These are phyloP conservation scores for Pleurotus salmoneostramineus DNA, from an alignment of 768 basidiomycete genomes.

Conservation along the genomic window DNA sequence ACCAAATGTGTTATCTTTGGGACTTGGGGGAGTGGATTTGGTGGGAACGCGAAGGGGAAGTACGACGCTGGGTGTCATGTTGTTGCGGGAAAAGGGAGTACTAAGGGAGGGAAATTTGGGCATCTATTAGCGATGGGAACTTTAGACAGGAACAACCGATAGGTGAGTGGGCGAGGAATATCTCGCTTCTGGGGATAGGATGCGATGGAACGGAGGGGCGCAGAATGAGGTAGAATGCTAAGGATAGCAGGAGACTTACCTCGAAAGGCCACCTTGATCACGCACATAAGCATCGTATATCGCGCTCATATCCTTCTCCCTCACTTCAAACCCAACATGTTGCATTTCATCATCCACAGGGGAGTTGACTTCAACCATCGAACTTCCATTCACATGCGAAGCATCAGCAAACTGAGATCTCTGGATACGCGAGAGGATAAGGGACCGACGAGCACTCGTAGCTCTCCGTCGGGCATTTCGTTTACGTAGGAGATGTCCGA, in stretches of 20 bases:
- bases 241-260: slow-evolving; percentile 1
- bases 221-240: neutral
- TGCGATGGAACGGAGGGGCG: neutral
- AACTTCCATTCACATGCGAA: no score
- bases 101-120: neutral
- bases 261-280: neutral
- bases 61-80: slow-evolving; percentile 2
- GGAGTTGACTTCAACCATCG: neutral
- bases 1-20: neutral
- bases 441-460: neutral
- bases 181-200: no score
- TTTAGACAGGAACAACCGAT: no score
- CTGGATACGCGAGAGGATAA: neutral
- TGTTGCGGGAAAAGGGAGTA: slow-evolving; percentile 1
- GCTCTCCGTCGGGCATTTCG: neutral
- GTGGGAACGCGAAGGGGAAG: neutral
- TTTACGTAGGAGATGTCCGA: neutral
- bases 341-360: neutral
- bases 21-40: neutral
- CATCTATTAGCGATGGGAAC: no score
- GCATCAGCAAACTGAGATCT: neutral
- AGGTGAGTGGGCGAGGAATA: no score
- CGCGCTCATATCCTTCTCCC: slow-evolving; percentile 2
- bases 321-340: neutral
- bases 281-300: slow-evolving; percentile 1